Conservation (phyloP, 179 eudicot genomes). For the Corrigiola litoralis region DNA sequence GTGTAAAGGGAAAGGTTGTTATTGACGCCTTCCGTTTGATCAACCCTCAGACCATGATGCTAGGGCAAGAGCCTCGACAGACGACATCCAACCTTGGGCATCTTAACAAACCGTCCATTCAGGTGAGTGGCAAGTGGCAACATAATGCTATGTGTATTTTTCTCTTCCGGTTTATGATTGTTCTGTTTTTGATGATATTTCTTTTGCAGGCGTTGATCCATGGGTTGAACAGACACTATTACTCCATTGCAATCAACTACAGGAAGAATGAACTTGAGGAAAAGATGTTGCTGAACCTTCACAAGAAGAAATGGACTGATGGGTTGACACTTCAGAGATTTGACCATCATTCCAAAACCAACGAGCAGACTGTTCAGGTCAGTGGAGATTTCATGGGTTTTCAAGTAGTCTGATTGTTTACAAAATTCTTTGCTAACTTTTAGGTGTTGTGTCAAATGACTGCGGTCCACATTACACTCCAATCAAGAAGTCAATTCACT, state of each 20-base stretch:
- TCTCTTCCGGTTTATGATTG: too few species aligned
- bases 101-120: constrained; percentile 89
- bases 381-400: constrained; percentile 2
- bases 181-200: background rate
- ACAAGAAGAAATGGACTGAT: constrained; percentile 96
- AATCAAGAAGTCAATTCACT: too few species aligned
- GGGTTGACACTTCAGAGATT: constrained; percentile 80
- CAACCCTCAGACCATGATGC: constrained; percentile 15
- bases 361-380: constrained; percentile 93
- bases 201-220: constrained; percentile 76
- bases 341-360: constrained; percentile 81
- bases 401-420: background rate
- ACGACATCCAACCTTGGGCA: constrained; percentile 50
- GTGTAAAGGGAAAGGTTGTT: constrained; percentile 92
- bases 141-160: background rate
- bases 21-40: constrained; percentile 26
- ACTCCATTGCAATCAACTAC: constrained; percentile 91
- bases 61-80: constrained; percentile 12
- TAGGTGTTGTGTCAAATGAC: too few species aligned
- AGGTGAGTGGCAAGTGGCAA: constrained; percentile 31
- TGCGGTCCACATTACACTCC: background rate
- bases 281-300: constrained; percentile 86
- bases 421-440: background rate
- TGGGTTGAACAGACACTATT: constrained; percentile 86
- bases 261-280: constrained; percentile 95